Evolutionary conservation across 2,329 filamentous ascomycete genomes (phyloP), one percentile per base, ranked within the genome.

Genomic region (Rutstroemia sp.): DNA sequence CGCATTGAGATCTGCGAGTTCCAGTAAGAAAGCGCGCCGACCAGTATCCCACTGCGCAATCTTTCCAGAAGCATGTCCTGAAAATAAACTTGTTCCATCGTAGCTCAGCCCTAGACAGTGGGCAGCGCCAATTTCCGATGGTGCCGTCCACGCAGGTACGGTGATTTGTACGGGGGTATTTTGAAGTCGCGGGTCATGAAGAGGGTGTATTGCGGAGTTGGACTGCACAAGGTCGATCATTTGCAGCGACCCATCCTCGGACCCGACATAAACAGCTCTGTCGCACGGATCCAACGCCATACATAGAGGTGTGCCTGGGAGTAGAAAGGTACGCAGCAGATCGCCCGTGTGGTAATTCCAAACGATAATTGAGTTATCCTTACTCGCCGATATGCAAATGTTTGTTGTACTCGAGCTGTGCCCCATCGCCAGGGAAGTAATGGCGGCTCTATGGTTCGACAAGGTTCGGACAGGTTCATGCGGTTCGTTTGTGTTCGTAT

Each of bases 291-390:
- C 94, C 4, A 97, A 75, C 8, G 82, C 76, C 36, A 92, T 70
- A 64, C 86, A 91, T 30, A 87, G 76, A 16, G 92, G 89, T 17
- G 80, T 75, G n/a, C 79, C 77, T 2, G 88, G 83, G 56, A 97
- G 82, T 42, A 97, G 78, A 61, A 95, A 83, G 4, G 91, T 97
- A 45, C 92, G 83, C 57, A 97, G 75, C 10, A 87, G 77, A 58
- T 83, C 81, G 40, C 89, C 89, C 0, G 83, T 88, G 60, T 85
- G 83, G 69, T 95, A 95, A 72, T 97, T 92, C 94, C 94, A 99
- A 58, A 95, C 78, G 65, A 96, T 86, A 64, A 89, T 89, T 7
- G 89, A 94, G 72, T 89, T 92, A 73, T 97, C 94, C 64, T 82
- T 84, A 62, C 89, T 89, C 6, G 86, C 83, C 3, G 92, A 95